Evolutionary conservation across 2,329 filamentous ascomycete genomes (phyloP), one percentile per base, ranked within the genome.

Genomic region (Cytospora paraplurivora): DNA sequence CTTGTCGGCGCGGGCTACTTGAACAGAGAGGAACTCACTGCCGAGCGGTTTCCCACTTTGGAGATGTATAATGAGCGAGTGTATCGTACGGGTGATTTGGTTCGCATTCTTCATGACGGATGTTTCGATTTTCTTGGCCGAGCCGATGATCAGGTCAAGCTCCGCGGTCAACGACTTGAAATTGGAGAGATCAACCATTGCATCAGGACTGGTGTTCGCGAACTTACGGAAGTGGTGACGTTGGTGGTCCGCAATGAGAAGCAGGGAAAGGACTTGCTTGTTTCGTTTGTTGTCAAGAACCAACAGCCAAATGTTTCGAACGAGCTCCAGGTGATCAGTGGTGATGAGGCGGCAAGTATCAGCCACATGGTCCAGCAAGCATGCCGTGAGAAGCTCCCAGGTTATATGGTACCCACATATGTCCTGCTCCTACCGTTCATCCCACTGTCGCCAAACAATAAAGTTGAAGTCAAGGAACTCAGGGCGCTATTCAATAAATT

Each of bases 391-490:
- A 85, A 81, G 27, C 81, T 97, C 3, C 91, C 93, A 0, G 84
- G 83, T 0, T 97, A 97, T 73, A 97, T 97, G 93, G 85, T 97
- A 1, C 94, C 93, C 0, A 93, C 92, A 0, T 91, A 95, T 71
- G 87, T 96, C 64, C 78, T 97, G 32, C 84, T 84, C 4, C 76
- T 97, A 8, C 82, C 87, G 0, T 81, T 78, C 8, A 87, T 97
- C 60, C 93, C 93, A 0, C 79, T 97, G 0, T 96, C 92, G 1
- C 79, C 90, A 7, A 97, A 97, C 74, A 97, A 97, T 75, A 97
- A 97, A 72, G 89, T 90, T 0, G 93, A 97, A 70, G 81, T 82
- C 7, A 94, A 90, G 70, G 79, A 81, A 41, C 76, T 97, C 3
- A 88, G 84, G 63, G 75, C 76, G 0, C 75, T 96, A 1, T 97